Percentiles rank a stretch among this genome's conserved stretches.
These are phyloP conservation scores for Anisodus tanguticus DNA, from an alignment of 257 asterid species.

Conservation along the genomic window DNA sequence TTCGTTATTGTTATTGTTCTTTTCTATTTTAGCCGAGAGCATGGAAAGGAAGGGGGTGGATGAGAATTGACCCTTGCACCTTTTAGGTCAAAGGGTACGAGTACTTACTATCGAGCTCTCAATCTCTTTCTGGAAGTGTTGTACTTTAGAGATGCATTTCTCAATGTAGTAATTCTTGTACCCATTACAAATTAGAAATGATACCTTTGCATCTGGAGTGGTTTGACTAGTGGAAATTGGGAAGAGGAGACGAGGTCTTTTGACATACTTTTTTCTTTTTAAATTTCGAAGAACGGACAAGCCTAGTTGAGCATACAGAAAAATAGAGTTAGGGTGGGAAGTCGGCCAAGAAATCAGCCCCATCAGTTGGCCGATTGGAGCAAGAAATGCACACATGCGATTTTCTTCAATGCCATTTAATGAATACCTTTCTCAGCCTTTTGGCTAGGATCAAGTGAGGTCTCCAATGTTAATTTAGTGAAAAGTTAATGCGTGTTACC, in stretches of 20 bases:
- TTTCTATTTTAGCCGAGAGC: not conserved
- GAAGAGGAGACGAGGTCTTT: not conserved
- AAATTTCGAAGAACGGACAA: not conserved
- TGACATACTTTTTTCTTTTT: not conserved
- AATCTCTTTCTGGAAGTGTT: not conserved
- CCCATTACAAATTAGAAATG: not conserved
- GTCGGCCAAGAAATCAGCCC: conserved; percentile 2
- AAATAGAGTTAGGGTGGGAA: conserved; percentile 13
- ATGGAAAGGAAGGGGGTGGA: not conserved
- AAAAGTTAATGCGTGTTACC: not conserved
- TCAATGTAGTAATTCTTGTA: not conserved
- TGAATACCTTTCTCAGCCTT: conserved; percentile 56
- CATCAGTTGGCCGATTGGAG: not conserved
- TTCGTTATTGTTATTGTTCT: not conserved
- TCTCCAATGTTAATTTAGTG: conserved; percentile 12
- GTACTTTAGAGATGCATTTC: conserved; percentile 12
- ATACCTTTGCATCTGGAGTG: not conserved
- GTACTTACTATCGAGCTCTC: not conserved
- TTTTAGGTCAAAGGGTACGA: not conserved
- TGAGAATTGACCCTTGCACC: conserved; percentile 5
- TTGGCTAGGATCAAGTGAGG: conserved; percentile 65
- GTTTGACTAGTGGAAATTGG: not conserved
- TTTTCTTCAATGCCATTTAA: not conserved
- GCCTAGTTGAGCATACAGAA: not conserved
- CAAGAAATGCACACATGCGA: not conserved